Evolutionary conservation across 1,139 yeast genomes (phyloP).

Genomic region (Taphrina pruni): DNA sequence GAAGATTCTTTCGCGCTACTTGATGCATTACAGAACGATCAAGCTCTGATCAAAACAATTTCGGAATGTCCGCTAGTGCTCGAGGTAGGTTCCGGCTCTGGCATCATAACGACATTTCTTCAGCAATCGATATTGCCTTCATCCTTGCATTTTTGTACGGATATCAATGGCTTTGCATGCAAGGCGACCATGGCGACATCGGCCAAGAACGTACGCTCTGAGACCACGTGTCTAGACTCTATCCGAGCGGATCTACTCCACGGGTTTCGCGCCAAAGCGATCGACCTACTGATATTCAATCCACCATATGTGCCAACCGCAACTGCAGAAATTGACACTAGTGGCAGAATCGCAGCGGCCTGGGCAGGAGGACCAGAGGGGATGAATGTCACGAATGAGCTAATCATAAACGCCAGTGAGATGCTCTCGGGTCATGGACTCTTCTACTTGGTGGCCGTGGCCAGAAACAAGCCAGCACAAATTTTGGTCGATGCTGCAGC

Average conservation of each 20-base stretch:
- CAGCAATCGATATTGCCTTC: conserved; percentile 33
- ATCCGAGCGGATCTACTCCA: conserved; percentile 36
- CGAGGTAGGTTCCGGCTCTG: conserved; percentile 43
- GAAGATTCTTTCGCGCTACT: conserved; percentile 44
- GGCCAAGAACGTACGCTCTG: conserved; percentile 3
- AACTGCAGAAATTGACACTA: conserved; percentile 33
- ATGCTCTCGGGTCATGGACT: conserved; percentile 40
- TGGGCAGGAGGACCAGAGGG: conserved; percentile 45
- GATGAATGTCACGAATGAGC: conserved; percentile 37
- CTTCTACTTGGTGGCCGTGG: conserved; percentile 43
- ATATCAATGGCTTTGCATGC: conserved; percentile 41
- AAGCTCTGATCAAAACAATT: conserved; percentile 14
- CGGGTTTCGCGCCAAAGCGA: conserved; percentile 23
- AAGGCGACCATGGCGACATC: conserved; percentile 38
- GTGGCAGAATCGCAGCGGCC: conserved; percentile 40
- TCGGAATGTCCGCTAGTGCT: conserved; percentile 24
- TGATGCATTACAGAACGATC: conserved; percentile 44
- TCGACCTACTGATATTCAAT: conserved; percentile 43
- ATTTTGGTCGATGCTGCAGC: conserved; percentile 22
- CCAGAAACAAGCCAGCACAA: conserved; percentile 40
- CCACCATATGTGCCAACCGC: conserved; percentile 45
- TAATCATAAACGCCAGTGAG: conserved; percentile 16
- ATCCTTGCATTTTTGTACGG: conserved; percentile 42
- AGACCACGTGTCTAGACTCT: conserved; percentile 21
- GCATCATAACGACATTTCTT: conserved; percentile 42